phyloP scores from a whole-genome alignment of 192 early-diverging fungal species.

The Coemansia sp. region DNA sequence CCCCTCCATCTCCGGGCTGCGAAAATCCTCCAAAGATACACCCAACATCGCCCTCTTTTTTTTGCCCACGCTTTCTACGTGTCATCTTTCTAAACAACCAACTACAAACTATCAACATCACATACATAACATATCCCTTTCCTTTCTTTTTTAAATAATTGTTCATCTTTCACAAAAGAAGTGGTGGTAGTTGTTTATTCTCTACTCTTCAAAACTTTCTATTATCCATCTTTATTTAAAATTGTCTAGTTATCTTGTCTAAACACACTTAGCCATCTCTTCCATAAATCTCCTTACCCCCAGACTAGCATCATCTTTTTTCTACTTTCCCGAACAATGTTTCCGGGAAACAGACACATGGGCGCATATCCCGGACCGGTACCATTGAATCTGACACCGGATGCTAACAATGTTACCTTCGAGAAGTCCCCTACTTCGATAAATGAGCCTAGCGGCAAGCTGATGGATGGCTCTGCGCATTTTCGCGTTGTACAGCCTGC shows the following conservation, averaged over 20 bases:
- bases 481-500: not conserved
- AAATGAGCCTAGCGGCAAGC: not conserved
- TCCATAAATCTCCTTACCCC: not conserved
- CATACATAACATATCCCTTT: conserved; percentile 1
- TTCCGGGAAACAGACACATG: not conserved
- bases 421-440: not conserved
- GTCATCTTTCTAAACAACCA: not conserved
- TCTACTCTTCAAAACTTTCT: not conserved
- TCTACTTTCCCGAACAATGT: not conserved
- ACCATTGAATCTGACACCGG: not conserved
- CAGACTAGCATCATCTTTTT: not conserved
- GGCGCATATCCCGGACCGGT: not conserved
- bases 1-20: not conserved
- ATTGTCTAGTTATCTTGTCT: conserved; percentile 1
- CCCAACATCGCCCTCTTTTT: conserved; percentile 6
- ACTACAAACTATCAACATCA: not conserved
- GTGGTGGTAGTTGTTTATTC: not conserved
- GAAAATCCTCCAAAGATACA: not conserved
- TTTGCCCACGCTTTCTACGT: conserved; percentile 5
- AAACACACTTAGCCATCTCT: not conserved
- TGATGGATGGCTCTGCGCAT: not conserved
- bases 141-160: conserved; percentile 4
- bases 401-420: not conserved
- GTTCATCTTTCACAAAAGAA: conserved; percentile 4
- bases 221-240: conserved; percentile 8